Evolutionary conservation across 129 eudicot species (phyloP).

Genomic region (carrot (Daucus carota)): DNA sequence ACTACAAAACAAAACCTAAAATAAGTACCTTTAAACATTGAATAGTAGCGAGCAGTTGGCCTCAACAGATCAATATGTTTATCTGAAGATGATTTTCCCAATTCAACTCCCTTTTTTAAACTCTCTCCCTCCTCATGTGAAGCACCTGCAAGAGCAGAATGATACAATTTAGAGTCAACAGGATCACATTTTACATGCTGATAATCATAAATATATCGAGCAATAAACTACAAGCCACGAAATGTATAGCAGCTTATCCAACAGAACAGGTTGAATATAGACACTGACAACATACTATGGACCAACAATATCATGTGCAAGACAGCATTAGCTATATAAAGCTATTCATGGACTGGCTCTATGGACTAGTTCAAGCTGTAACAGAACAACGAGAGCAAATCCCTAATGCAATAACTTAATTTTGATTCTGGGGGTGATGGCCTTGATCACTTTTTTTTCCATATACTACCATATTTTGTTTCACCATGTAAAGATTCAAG

Average conservation of each 20-base stretch:
- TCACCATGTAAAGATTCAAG: not conserved
- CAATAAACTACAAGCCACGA: not conserved
- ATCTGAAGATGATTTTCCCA: constrained; percentile 53
- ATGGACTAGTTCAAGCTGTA: not conserved
- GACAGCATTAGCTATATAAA: not conserved
- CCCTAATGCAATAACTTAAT: not conserved
- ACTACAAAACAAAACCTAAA: not conserved
- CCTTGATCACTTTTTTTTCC: not conserved
- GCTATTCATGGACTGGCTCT: not conserved
- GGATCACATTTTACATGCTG: not conserved
- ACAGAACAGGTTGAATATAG: not conserved
- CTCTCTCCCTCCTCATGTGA: constrained; percentile 51
- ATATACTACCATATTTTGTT: too few relatives aligned
- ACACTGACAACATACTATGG: not conserved
- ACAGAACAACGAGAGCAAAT: not conserved
- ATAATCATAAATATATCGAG: not conserved
- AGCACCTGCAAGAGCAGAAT: constrained; percentile 57
- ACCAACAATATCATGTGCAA: not conserved
- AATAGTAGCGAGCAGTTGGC: constrained; percentile 50
- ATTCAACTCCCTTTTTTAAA: constrained; percentile 42
- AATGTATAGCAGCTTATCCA: not conserved
- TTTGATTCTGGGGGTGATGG: not conserved
- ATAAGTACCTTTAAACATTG: constrained; percentile 54
- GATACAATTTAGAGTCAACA: constrained; percentile 29
- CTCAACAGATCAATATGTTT: constrained; percentile 74